Percentiles rank a stretch among this genome's conserved stretches.
These are phyloP conservation scores for Colletotrichum paranaense DNA, from an alignment of 2,329 filamentous ascomycete genomes.

Conservation along the genomic window DNA sequence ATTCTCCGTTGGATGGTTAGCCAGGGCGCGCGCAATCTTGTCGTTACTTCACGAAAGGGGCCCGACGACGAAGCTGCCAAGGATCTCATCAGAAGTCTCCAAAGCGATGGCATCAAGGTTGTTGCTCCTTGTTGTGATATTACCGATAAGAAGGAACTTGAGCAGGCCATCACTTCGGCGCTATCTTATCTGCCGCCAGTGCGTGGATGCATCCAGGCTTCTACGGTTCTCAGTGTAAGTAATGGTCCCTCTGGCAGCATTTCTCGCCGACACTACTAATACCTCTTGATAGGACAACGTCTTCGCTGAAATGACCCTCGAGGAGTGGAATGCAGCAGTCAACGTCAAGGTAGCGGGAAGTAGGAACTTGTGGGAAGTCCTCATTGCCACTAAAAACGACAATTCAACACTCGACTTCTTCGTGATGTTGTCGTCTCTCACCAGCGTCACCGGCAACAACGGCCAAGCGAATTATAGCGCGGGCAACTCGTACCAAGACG, in stretches of 20 bases:
- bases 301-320: constrained; percentile 43
- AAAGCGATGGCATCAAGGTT: background rate
- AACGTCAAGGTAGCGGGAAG: constrained; percentile 49
- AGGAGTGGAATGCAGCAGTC: constrained; percentile 40
- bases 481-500: constrained; percentile 55
- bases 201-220: constrained; percentile 54
- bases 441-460: constrained; percentile 41
- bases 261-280: background rate
- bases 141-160: constrained; percentile 37
- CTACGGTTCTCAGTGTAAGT: constrained; percentile 51
- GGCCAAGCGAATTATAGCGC: constrained; percentile 57
- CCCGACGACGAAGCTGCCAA: constrained; percentile 5
- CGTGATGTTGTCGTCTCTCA: constrained; percentile 46
- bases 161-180: constrained; percentile 34
- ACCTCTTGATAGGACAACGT: constrained; percentile 41
- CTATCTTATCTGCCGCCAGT: constrained; percentile 43
- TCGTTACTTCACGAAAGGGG: constrained; percentile 50
- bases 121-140: constrained; percentile 35
- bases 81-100: background rate
- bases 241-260: background rate
- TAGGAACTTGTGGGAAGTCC: constrained; percentile 43
- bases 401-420: constrained; percentile 47
- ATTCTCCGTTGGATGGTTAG: constrained; percentile 48
- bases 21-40: constrained; percentile 46
- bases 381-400: constrained; percentile 31